Percentiles rank a stretch among this genome's conserved stretches.
phyloP scores from a whole-genome alignment of 2,329 filamentous ascomycete species.

The Aspergillus proliferans region DNA sequence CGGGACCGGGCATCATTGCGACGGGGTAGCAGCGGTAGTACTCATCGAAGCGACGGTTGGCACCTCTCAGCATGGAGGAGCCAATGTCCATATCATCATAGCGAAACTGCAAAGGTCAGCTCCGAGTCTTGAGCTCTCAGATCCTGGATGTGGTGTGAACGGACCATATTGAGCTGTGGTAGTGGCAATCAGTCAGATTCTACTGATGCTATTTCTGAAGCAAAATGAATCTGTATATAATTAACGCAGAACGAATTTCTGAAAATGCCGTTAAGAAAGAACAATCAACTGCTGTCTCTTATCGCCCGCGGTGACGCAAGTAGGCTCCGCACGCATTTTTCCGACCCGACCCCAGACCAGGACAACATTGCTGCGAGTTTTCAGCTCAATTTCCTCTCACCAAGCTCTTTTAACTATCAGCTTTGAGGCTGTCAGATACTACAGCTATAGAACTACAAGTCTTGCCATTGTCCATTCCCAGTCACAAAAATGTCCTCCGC shows the following conservation, averaged over 20 bases:
- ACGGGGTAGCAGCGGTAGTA: constrained; percentile 97
- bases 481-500: constrained; percentile 50
- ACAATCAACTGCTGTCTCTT: constrained; percentile 2
- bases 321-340: constrained; percentile 32
- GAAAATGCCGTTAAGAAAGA: too few species aligned
- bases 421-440: background rate
- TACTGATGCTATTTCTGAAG: background rate
- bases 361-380: background rate
- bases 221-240: background rate
- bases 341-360: constrained; percentile 31
- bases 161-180: background rate
- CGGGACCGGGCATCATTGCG: constrained; percentile 84
- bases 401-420: too few species aligned
- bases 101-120: constrained; percentile 34
- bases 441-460: background rate
- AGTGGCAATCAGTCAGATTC: background rate
- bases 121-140: background rate
- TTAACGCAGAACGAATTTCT: too few species aligned
- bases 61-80: constrained; percentile 46
- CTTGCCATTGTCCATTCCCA: background rate
- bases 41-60: constrained; percentile 82
- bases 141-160: background rate
- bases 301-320: constrained; percentile 33
- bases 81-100: constrained; percentile 49
- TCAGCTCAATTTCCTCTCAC: background rate